phyloP scores from a whole-genome alignment of 192 early-diverging fungal genomes.

The Jimgerdemannia lactiflua region DNA sequence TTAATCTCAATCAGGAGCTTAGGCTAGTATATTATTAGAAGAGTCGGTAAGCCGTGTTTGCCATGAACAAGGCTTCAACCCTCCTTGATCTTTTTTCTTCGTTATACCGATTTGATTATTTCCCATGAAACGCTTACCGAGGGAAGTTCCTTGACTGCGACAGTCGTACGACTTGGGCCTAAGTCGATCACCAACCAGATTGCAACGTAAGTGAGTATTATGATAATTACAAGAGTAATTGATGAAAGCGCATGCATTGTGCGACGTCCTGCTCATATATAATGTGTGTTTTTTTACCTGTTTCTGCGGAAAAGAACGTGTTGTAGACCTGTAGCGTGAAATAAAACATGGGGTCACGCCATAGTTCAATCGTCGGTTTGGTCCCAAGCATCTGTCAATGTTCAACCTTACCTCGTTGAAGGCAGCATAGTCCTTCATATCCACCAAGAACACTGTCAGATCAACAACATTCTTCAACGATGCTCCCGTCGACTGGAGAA shows the following conservation, averaged over 20 bases:
- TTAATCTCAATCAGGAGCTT: constrained; percentile 67
- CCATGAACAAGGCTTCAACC: too few relatives aligned
- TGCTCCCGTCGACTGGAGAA: constrained; percentile 50
- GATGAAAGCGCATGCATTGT: too few relatives aligned
- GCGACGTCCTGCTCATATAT: too few relatives aligned
- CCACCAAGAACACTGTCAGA: constrained; percentile 68
- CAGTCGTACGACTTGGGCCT: constrained; percentile 57
- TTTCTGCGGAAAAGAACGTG: constrained; percentile 53
- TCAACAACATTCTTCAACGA: constrained; percentile 59
- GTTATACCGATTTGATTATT: background rate
- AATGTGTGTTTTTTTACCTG: constrained; percentile 15
- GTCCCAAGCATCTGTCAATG: background rate
- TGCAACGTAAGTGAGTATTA: too few relatives aligned
- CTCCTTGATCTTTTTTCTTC: background rate
- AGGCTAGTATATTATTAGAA: constrained; percentile 30
- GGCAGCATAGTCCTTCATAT: constrained; percentile 65
- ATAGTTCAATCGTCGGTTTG: background rate
- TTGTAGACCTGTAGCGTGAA: constrained; percentile 52
- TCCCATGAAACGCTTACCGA: constrained; percentile 26
- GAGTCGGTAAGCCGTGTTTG: background rate
- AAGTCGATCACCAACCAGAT: too few relatives aligned
- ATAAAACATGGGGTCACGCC: background rate
- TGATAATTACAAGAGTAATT: too few relatives aligned
- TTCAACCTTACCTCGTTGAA: constrained; percentile 46
- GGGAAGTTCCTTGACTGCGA: constrained; percentile 62